Evolutionary conservation across 169 alveolate species (phyloP), one percentile per base, ranked within the genome.

Genomic region (Theileria orientalis): DNA sequence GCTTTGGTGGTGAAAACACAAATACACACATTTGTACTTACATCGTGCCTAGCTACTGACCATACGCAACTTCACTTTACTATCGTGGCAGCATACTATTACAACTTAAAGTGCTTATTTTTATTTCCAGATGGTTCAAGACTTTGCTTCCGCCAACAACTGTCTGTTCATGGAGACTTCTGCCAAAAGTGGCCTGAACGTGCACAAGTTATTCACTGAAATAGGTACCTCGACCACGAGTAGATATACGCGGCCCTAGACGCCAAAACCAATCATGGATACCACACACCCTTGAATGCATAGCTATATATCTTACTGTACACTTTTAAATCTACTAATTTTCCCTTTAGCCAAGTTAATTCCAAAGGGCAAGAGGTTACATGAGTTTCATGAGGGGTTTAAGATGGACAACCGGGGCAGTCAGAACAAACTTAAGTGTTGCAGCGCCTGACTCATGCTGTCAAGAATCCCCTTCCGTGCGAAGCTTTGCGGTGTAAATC

Each of bases 141-240:
- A 87, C 19, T 93, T 93, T 74, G 98, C 98, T 11, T 90, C 83
- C 57, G 94, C 93, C 42, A 93, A 93, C 74, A 92, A 92, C 33
- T 91, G 92, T 21, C 69, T 94, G 61, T 92, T 90, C 77, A 90
- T 94, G 84, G 97, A 94, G 74, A 92, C 97, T 11, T 90, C 96
- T 21, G 98, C 98, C 9, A 94, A 94, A 82, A 94, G 94, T 68
- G 94, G 96, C 44, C 86, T 78, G 61, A 94, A 94, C 78, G 96
- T 95, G 25, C 94, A 92, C 83, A 95, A 90, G 60, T 70, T 92
- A 49, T 91, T 92, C 56, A 87, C 87, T 25, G 91, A 90, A 75
- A 90, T 91, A 56, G 94, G 78, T 13, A 40, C 21, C 66, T 63
- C 40, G 3, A 35, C 21, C 6, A 37, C 35, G 35, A 25, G 42